Conservation (phyloP, 495 filamentous ascomycete genomes). For the Patellaria atrata region DNA sequence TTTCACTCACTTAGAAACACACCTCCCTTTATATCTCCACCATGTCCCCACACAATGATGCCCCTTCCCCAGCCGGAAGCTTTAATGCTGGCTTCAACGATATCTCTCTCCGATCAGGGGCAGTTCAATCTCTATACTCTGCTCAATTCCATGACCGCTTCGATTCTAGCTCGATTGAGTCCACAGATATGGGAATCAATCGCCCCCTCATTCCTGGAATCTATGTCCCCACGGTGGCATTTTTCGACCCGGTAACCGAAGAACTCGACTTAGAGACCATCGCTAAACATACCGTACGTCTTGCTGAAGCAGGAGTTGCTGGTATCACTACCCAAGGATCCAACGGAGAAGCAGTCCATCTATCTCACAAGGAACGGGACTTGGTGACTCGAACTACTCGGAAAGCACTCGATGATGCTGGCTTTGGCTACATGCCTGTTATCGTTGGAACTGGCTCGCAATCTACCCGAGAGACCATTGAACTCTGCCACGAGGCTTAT, state of each 20-base stretch:
- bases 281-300: constrained; percentile 62
- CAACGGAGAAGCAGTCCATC: constrained; percentile 49
- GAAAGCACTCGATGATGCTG: constrained; percentile 54
- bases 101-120: constrained; percentile 8
- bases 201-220: constrained; percentile 22
- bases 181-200: constrained; percentile 16
- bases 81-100: constrained; percentile 11
- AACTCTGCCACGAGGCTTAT: constrained; percentile 61
- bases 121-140: constrained; percentile 17
- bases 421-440: constrained; percentile 53
- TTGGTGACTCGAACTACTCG: constrained; percentile 58
- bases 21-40: not conserved
- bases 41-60: constrained; percentile 21
- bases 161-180: constrained; percentile 22
- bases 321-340: constrained; percentile 78
- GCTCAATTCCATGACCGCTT: constrained; percentile 15
- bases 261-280: constrained; percentile 54
- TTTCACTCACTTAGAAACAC: constrained; percentile 4
- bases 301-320: constrained; percentile 65
- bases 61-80: constrained; percentile 12
- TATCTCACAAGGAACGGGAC: constrained; percentile 25
- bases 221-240: constrained; percentile 28
- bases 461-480: constrained; percentile 74
- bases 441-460: constrained; percentile 77
- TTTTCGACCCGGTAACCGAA: constrained; percentile 26